Base-by-base conservation (phyloP, 306 rosid genomes). In the Acacia confusa region DNA sequence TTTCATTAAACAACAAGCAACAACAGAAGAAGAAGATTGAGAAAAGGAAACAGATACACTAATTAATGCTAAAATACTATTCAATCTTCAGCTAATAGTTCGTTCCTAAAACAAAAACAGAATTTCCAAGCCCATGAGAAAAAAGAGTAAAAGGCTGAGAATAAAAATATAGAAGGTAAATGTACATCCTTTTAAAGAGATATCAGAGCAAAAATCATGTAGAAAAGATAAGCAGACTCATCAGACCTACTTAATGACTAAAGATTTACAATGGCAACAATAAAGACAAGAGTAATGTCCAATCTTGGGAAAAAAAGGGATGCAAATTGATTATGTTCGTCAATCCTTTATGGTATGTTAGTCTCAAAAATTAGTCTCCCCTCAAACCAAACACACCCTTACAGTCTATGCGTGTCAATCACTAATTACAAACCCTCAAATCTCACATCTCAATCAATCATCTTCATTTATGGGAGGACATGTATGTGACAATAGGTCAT, bases 1-100 rank as follows among this genome's bases (percentile, higher is more conserved):
- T 43, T 65, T 28, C 6, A 30, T 61, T 45, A 44, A 77, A 73
- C n/a, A 80, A 50, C 74, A 80, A 77, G 83, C 66, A 77, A 43
- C 43, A 68, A 67, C 0, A 22, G 75, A 61, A 48, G 11, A 25
- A 70, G 16, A 14, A 32, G 28, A 61, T 58, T 10, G 65, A 61
- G 38, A 70, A 27, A 45, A 80, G 43, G 15, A 80, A 63, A 25
- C 24, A 34, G 71, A 32, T 70, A 24, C 63, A 57, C n/a, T 61
- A 34, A 47, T 17, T 47, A 73, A 79, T 16, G 77, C 3, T 8
- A 40, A 43, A 75, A 77, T 72, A 41, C 3, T 61, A 22, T n/a
- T 57, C 22, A 22, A 40, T 7, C 20, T 20, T 41, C 75, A 78
- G 53, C 72, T 6, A 16, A 40, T 16, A 75, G 38, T 53, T 55